These are phyloP conservation scores for Trichoderma asperelloides DNA, from an alignment of 495 filamentous ascomycete species.

Conservation along the genomic window DNA sequence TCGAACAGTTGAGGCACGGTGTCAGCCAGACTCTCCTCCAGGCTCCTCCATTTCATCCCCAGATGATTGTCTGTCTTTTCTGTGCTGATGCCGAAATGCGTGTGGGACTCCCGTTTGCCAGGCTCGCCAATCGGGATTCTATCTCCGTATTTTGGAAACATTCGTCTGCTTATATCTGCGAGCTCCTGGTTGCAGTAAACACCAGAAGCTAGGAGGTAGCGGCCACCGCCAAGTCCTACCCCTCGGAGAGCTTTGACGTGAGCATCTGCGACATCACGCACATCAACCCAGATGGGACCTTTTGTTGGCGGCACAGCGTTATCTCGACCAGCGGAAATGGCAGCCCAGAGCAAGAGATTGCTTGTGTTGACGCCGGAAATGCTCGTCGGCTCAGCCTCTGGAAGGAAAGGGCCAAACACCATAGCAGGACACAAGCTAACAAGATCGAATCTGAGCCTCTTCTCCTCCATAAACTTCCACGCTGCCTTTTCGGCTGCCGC, in stretches of 20 bases:
- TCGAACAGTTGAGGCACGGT: constrained; percentile 9
- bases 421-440: constrained; percentile 37
- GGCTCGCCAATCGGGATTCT: constrained; percentile 20
- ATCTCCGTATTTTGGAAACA: constrained; percentile 18
- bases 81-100: constrained; percentile 31
- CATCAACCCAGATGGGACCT: constrained; percentile 38
- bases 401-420: constrained; percentile 32
- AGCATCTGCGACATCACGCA: constrained; percentile 38
- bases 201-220: constrained; percentile 36
- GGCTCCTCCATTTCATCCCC: constrained; percentile 28
- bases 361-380: constrained; percentile 32
- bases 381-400: constrained; percentile 22
- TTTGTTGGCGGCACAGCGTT: constrained; percentile 23
- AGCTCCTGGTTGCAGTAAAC: constrained; percentile 34
- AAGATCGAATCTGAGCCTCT: constrained; percentile 30
- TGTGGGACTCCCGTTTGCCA: constrained; percentile 27
- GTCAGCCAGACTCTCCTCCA: constrained; percentile 31
- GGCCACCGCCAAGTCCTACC: constrained; percentile 30
- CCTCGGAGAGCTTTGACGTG: constrained; percentile 31
- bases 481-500: constrained; percentile 37
- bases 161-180: constrained; percentile 22
- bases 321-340: constrained; percentile 24
- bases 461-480: constrained; percentile 30
- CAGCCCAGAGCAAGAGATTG: constrained; percentile 35
- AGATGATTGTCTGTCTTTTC: constrained; percentile 24